Conservation (phyloP, 2,329 filamentous ascomycete species). For the Sporothrix luriei region DNA sequence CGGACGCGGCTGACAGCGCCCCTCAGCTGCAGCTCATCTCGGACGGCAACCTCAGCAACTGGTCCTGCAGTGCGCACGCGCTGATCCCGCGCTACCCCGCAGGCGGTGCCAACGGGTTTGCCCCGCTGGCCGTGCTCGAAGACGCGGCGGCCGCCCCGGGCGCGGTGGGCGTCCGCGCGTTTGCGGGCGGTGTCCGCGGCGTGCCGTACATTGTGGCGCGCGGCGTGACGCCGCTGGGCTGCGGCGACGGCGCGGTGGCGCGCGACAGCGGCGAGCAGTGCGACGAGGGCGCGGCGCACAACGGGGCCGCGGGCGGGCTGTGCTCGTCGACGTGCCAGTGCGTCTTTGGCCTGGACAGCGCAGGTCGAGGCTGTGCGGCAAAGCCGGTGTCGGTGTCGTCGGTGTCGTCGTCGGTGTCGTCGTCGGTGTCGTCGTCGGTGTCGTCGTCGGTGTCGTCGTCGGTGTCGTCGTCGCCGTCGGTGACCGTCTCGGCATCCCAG, state of each 20-base stretch:
- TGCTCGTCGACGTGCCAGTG: conserved; percentile 48
- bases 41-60: conserved; percentile 47
- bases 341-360: conserved; percentile 39
- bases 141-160: conserved; percentile 40
- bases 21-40: conserved; percentile 40
- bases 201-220: conserved; percentile 50
- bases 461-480: not conserved
- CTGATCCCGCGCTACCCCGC: conserved; percentile 47
- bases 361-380: not conserved
- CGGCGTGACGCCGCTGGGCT: conserved; percentile 47
- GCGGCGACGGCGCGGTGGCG: conserved; percentile 46
- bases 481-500: not conserved
- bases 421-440: not conserved
- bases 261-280: conserved; percentile 46
- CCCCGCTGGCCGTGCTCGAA: conserved; percentile 47
- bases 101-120: conserved; percentile 44
- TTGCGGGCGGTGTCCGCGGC: conserved; percentile 45
- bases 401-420: not conserved
- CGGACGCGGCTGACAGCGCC: not conserved
- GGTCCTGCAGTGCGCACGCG: conserved; percentile 50
- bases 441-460: not conserved
- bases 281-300: conserved; percentile 43
- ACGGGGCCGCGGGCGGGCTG: conserved; percentile 42
- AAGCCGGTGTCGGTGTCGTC: not conserved
- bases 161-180: conserved; percentile 41